These are phyloP conservation scores for Dictyostelium purpureum DNA, from an alignment of 78 protist species.

Conservation along the genomic window DNA sequence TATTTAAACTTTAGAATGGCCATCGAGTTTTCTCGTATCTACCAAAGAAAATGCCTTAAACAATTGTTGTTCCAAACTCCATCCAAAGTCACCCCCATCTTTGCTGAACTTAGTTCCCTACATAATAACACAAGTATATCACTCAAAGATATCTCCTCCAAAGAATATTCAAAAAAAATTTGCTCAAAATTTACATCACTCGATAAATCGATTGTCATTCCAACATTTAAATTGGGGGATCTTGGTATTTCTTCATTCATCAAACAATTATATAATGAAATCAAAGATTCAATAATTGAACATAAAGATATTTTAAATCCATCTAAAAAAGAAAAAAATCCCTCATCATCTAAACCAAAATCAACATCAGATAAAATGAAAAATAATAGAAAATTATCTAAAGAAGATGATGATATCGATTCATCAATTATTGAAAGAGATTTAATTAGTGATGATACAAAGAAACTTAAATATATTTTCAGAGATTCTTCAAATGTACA, in stretches of 20 bases:
- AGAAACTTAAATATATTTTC: too few relatives aligned
- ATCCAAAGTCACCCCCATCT: background rate
- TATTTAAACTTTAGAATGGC: background rate
- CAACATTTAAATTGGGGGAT: background rate
- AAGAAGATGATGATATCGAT: background rate
- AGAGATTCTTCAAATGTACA: too few relatives aligned
- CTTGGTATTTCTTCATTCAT: background rate
- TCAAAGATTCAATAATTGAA: background rate
- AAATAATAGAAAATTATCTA: background rate
- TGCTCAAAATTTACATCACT: background rate
- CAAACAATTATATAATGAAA: background rate
- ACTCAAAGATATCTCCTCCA: background rate
- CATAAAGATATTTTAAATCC: too few relatives aligned
- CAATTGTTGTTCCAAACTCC: too few relatives aligned
- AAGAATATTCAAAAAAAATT: background rate
- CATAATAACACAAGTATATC: background rate
- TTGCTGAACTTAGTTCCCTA: background rate
- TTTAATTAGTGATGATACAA: too few relatives aligned
- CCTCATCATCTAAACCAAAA: background rate
- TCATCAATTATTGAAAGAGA: background rate
- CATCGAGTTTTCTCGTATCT: background rate
- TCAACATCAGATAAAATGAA: background rate
- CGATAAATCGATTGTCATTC: background rate
- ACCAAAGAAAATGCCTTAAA: background rate
- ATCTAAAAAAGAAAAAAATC: too few relatives aligned